Evolutionary conservation across 306 rosid genomes (phyloP), one percentile per base, ranked within the genome.

Genomic region (Argentina anserina): DNA sequence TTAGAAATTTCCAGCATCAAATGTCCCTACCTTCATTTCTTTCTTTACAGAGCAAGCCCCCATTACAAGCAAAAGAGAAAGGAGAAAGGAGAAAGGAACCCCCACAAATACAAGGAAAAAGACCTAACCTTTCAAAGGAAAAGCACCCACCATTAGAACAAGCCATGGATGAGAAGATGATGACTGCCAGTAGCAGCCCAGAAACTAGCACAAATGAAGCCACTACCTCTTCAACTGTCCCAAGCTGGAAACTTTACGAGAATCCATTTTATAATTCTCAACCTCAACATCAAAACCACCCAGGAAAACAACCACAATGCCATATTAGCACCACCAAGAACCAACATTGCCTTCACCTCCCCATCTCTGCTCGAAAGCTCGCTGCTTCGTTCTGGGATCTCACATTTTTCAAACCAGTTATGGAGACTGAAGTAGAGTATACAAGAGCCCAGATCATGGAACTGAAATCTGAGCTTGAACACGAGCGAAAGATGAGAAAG

Each of bases 191-290:
- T 28, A 46, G 23, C 37, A 73, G 71, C 79, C 81, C 84, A 39
- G 77, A 70, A 65, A 72, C 55, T 53, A 75, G 61, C 72, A 52
- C 75, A 73, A 55, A 73, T 33, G 79, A 80, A 45, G 28, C 65
- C 78, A 65, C 20, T 43, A 64, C 75, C 63, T 45, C 74, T 78
- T 46, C 87, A 61, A 61, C 80, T 81, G 46, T 68, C 78, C 86
- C 84, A 75, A 83, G 72, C 77, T 86, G 90, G 90, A 86, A 83
- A 76, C 84, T 86, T 68, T 86, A 86, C 17, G 90, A 86, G 71
- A 83, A 86, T 65, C 90, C 90, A 20, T 81, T 81, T 73, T 86
- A 86, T 81, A 76, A 81, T 71, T 71, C 80, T 46, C 84, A 77
- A 9, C 50, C 17, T 60, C 60, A 13, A 10, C 70, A 60, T 36